Percentiles rank a stretch among this genome's conserved stretches.
Conservation (phyloP, 1,139 yeast species). For the Scheffersomyces illinoinensis region DNA sequence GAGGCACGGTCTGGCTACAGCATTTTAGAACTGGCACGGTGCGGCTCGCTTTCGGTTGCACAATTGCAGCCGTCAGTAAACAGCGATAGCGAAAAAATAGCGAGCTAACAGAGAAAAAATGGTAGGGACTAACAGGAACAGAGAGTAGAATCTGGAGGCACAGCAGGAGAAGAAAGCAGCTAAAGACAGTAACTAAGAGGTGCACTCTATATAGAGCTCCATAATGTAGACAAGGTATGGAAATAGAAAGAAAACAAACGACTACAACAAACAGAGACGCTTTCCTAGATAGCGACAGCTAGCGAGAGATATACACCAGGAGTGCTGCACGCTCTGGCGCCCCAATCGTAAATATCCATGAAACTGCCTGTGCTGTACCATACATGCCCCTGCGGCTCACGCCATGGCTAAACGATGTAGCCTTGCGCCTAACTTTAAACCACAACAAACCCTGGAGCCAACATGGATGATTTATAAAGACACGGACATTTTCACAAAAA, state of each 20-base stretch:
- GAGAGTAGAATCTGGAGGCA: not conserved
- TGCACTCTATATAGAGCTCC: too few species aligned
- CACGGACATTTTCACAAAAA: not conserved
- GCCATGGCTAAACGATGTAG: not conserved
- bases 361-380: not conserved
- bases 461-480: not conserved
- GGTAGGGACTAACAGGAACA: not conserved
- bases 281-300: too few species aligned
- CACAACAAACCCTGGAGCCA: not conserved
- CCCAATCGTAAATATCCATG: not conserved
- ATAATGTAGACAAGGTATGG: too few species aligned
- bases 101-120: not conserved
- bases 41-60: not conserved
- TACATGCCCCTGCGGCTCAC: not conserved
- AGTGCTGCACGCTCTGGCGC: not conserved
- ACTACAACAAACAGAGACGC: too few species aligned
- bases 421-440: not conserved
- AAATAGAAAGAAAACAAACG: too few species aligned
- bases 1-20: not conserved
- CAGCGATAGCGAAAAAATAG: not conserved
- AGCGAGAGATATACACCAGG: too few species aligned
- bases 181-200: too few species aligned
- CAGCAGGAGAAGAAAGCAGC: too few species aligned
- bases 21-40: not conserved
- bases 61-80: not conserved